Evolutionary conservation across 805 yeast genomes (phyloP).

Genomic region (Metschnikowia similis): DNA sequence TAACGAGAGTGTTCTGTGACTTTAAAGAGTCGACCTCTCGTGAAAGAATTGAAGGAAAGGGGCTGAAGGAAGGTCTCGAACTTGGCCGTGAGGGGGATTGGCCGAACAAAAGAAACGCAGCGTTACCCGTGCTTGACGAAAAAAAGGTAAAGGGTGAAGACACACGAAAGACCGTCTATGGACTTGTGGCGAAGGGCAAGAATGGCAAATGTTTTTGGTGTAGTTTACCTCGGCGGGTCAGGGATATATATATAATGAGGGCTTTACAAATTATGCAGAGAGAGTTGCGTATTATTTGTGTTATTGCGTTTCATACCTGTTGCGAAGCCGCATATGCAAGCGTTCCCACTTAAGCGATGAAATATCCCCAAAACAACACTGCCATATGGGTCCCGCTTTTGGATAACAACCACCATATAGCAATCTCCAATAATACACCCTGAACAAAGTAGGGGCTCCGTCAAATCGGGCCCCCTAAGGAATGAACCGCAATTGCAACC

Average conservation of each 20-base stretch:
- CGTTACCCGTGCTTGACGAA: background rate
- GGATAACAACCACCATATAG: background rate
- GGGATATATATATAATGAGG: background rate
- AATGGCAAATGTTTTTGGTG: background rate
- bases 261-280: background rate
- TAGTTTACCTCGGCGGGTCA: background rate
- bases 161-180: background rate
- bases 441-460: too few species aligned
- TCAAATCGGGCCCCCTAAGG: background rate
- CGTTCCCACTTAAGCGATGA: background rate
- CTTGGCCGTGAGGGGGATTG: background rate
- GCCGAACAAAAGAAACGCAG: background rate
- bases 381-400: too few species aligned
- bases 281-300: background rate
- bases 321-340: slow-evolving; percentile 4
- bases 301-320: slow-evolving; percentile 4
- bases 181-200: background rate
- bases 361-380: background rate
- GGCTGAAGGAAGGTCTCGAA: background rate
- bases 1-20: background rate
- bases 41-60: background rate
- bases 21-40: background rate
- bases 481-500: background rate
- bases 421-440: too few species aligned
- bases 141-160: background rate